Percentiles rank a stretch among this genome's conserved stretches.
phyloP scores from a whole-genome alignment of 345 rosid genomes.

The Corchorus capsularis region DNA sequence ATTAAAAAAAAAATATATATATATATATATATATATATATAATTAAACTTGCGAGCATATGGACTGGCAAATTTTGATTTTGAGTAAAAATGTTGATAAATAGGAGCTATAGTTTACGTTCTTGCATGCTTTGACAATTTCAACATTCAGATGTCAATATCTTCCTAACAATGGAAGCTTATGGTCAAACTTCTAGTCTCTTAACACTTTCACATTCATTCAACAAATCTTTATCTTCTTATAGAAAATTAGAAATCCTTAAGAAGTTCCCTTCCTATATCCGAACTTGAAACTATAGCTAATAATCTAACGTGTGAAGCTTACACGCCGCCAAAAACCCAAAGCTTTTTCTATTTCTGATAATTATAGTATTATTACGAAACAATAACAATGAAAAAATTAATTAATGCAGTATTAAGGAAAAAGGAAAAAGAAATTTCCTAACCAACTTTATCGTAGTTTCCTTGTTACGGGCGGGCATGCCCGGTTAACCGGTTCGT shows the following conservation, averaged over 20 bases:
- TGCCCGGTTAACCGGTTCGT: constrained; percentile 29
- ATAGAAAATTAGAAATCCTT: background rate
- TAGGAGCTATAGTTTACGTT: background rate
- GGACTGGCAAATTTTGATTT: too few species aligned
- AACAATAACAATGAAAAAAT: background rate
- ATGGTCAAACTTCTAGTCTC: constrained; percentile 17
- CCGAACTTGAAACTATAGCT: too few species aligned
- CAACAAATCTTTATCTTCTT: background rate
- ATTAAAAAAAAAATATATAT: too few species aligned
- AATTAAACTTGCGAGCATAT: too few species aligned
- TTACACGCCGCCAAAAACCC: background rate
- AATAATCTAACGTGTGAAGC: constrained; percentile 19
- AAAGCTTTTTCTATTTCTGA: background rate
- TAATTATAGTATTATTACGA: background rate
- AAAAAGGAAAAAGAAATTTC: background rate
- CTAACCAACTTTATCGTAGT: background rate
- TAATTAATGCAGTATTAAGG: too few species aligned
- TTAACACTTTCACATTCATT: constrained; percentile 4
- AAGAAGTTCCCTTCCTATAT: background rate
- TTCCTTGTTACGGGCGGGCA: constrained; percentile 27
- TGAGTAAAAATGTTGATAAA: too few species aligned
- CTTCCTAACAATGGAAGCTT: background rate
- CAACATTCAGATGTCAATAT: constrained; percentile 23
- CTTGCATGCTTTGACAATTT: background rate
- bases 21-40: too few species aligned